These are phyloP conservation scores for Xylariaceae sp. DNA, from an alignment of 2,329 filamentous ascomycete species.

Conservation along the genomic window DNA sequence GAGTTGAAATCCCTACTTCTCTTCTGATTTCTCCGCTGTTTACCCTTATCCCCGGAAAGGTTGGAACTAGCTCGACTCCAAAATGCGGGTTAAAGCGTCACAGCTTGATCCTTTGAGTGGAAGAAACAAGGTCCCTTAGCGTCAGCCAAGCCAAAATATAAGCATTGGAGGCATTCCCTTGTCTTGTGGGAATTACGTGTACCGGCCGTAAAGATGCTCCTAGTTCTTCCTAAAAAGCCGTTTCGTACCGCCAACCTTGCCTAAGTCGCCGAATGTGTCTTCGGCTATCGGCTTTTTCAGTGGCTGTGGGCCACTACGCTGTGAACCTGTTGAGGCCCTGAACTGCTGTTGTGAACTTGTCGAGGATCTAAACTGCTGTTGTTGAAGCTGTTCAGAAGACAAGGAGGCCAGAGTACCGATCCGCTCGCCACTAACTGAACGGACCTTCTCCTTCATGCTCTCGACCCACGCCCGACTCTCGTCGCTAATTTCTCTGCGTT, in stretches of 20 bases:
- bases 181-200: neutral
- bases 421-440: slow-evolving; percentile 61
- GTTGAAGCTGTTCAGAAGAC: slow-evolving; percentile 18
- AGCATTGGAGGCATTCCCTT: neutral
- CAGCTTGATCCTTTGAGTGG: no score
- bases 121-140: slow-evolving; percentile 5
- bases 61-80: no score
- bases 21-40: no score
- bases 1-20: no score
- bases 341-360: no score
- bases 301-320: slow-evolving; percentile 3
- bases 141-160: slow-evolving; percentile 7
- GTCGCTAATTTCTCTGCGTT: slow-evolving; percentile 62
- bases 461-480: slow-evolving; percentile 79
- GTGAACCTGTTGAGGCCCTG: neutral
- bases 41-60: no score
- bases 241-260: slow-evolving; percentile 69
- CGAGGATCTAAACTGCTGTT: no score
- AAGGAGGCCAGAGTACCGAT: slow-evolving; percentile 27
- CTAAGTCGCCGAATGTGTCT: slow-evolving; percentile 62
- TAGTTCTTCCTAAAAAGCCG: slow-evolving; percentile 58
- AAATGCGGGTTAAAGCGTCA: no score
- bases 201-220: slow-evolving; percentile 23
- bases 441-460: slow-evolving; percentile 75
- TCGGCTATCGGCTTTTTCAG: slow-evolving; percentile 26